These are phyloP conservation scores for Fusarium pseudograminearum DNA, from an alignment of 2,329 filamentous ascomycete species.

Conservation along the genomic window DNA sequence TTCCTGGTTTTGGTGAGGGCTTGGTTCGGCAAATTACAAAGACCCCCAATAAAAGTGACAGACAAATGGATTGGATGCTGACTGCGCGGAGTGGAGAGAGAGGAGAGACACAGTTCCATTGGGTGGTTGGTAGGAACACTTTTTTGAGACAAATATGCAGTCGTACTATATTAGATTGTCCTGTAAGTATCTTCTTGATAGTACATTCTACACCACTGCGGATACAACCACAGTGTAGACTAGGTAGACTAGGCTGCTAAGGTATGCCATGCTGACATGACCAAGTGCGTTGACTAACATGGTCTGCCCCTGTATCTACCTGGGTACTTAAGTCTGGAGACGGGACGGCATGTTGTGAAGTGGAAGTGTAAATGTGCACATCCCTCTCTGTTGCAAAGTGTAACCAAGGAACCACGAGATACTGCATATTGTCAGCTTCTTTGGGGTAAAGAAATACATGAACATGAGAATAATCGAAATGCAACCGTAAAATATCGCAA, in stretches of 20 bases:
- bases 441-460: no score
- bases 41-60: background rate
- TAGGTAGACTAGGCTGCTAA: background rate
- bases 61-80: background rate
- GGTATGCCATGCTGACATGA: constrained; percentile 16
- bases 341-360: constrained; percentile 17
- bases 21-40: constrained; percentile 26
- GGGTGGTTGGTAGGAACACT: background rate
- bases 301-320: background rate
- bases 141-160: constrained; percentile 22
- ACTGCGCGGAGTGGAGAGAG: constrained; percentile 4
- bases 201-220: background rate
- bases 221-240: background rate
- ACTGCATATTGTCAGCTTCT: background rate
- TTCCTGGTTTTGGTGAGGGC: background rate
- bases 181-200: background rate
- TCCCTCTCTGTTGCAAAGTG: background rate
- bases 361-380: constrained; percentile 10
- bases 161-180: background rate
- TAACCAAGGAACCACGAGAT: background rate
- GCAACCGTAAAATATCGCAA: background rate
- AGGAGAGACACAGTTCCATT: background rate
- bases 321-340: constrained; percentile 27
- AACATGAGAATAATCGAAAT: constrained; percentile 1
- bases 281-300: constrained; percentile 30